Conservation (phyloP, 1,139 yeast genomes). For the Nakaseomyces glabratus region DNA sequence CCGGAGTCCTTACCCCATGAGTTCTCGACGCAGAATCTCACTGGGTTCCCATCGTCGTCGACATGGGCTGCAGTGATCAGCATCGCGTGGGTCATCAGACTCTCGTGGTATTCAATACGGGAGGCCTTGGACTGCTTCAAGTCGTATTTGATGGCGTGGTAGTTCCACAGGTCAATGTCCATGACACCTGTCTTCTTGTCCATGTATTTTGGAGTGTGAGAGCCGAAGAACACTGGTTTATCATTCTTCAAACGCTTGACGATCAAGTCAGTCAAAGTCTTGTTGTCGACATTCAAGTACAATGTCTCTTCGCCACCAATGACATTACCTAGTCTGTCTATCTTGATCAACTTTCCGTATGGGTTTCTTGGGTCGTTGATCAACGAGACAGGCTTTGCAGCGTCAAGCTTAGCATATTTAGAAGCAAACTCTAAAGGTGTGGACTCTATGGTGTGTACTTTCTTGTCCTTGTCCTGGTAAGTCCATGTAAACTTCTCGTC, state of each 20-base stretch:
- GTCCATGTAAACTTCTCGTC: slow-evolving; percentile 63
- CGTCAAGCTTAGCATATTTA: slow-evolving; percentile 43
- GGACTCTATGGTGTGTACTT: slow-evolving; percentile 42
- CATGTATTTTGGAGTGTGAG: slow-evolving; percentile 69
- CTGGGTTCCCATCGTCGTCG: slow-evolving; percentile 46
- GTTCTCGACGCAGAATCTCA: slow-evolving; percentile 76
- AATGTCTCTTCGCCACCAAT: slow-evolving; percentile 57
- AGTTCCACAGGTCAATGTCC: slow-evolving; percentile 62
- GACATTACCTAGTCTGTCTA: slow-evolving; percentile 66
- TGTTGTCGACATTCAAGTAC: slow-evolving; percentile 59
- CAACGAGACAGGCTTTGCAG: slow-evolving; percentile 50
- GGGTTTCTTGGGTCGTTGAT: slow-evolving; percentile 75
- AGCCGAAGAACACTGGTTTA: slow-evolving; percentile 77
- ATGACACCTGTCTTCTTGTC: slow-evolving; percentile 55
- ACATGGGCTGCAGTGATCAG: slow-evolving; percentile 68
- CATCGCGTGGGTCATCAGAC: slow-evolving; percentile 85
- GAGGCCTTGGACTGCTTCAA: slow-evolving; percentile 50
- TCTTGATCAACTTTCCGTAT: slow-evolving; percentile 52
- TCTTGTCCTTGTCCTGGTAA: slow-evolving; percentile 62
- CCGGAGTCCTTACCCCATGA: slow-evolving; percentile 80
- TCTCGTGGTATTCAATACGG: slow-evolving; percentile 47
- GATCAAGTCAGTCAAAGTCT: slow-evolving; percentile 49
- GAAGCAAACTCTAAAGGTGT: slow-evolving; percentile 58
- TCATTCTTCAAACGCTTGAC: slow-evolving; percentile 58
- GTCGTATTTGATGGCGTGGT: slow-evolving; percentile 52